phyloP scores from a whole-genome alignment of 2,329 filamentous ascomycete species.

The Magnaporthiopsis incrustans region DNA sequence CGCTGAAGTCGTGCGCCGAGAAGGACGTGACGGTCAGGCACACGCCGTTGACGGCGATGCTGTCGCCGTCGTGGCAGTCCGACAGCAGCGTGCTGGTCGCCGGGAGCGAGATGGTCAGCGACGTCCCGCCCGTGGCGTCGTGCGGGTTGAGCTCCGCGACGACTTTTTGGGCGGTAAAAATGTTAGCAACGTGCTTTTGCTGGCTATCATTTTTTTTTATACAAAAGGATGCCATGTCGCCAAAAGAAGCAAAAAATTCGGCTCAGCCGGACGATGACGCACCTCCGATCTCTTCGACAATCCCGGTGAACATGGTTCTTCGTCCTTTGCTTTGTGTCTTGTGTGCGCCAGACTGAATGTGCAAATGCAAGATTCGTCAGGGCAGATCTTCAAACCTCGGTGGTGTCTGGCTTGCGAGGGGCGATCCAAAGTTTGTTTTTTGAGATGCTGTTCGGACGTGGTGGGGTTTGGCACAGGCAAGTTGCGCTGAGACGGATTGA shows the following conservation, averaged over 20 bases:
- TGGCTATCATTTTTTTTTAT: too few relatives aligned
- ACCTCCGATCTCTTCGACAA: slow-evolving; percentile 92
- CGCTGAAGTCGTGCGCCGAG: slow-evolving; percentile 60
- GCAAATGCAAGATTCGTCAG: background rate
- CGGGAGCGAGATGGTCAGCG: slow-evolving; percentile 72
- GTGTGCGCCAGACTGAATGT: background rate
- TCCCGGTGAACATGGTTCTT: slow-evolving; percentile 79
- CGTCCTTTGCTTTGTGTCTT: background rate
- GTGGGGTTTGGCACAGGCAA: background rate
- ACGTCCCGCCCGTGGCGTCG: slow-evolving; percentile 80
- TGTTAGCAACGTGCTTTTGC: background rate
- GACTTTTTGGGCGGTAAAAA: too few relatives aligned
- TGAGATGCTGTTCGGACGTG: background rate
- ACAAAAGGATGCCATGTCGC: slow-evolving; percentile 2
- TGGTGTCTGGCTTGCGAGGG: background rate
- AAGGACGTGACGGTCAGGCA: slow-evolving; percentile 78
- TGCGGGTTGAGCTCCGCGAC: slow-evolving; percentile 74
- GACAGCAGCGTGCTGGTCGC: slow-evolving; percentile 63
- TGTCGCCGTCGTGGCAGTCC: slow-evolving; percentile 83
- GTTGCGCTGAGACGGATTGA: too few relatives aligned
- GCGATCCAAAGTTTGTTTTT: background rate
- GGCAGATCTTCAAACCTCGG: background rate
- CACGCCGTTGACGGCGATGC: slow-evolving; percentile 90
- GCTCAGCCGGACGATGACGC: slow-evolving; percentile 24
- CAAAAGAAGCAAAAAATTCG: slow-evolving; percentile 13